These are phyloP conservation scores for Plectranthus barbatus DNA, from an alignment of 257 asterid species.

Conservation along the genomic window DNA sequence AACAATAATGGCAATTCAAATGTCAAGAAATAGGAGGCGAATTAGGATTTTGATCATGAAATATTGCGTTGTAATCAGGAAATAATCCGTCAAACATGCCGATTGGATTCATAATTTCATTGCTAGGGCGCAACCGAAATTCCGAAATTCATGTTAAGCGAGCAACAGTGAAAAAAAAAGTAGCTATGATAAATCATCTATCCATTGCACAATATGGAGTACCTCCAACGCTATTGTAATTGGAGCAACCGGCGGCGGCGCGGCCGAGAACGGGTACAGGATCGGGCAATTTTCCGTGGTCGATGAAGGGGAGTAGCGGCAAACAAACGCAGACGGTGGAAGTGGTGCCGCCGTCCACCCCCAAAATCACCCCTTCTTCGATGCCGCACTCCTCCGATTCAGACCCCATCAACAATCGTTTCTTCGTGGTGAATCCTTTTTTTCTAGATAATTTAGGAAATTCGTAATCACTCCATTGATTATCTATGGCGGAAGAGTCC, in stretches of 20 bases:
- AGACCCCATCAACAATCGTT: constrained; percentile 24
- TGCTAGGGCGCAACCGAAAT: neutral
- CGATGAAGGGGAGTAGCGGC: constrained; percentile 47
- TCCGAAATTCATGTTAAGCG: neutral
- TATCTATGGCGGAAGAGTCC: neutral
- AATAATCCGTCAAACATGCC: neutral
- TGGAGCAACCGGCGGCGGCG: constrained; percentile 79
- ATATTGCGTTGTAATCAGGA: neutral
- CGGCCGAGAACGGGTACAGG: constrained; percentile 76
- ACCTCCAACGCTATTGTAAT: constrained; percentile 97
- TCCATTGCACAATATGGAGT: neutral
- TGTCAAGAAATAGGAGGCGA: neutral
- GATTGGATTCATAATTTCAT: neutral
- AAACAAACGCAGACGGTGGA: constrained; percentile 73
- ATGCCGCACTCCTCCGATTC: constrained; percentile 16
- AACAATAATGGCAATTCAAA: neutral
- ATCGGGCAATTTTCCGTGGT: constrained; percentile 45
- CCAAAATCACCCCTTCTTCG: constrained; percentile 40
- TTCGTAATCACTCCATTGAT: constrained; percentile 11
- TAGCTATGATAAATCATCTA: neutral
- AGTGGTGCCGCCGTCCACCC: constrained; percentile 61
- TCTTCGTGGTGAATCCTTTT: neutral
- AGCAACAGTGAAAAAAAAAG: neutral
- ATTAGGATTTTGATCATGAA: neutral
- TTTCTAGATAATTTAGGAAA: neutral